Conservation (phyloP, 2,329 filamentous ascomycete genomes). For the Cryoendolithus antarcticus region DNA sequence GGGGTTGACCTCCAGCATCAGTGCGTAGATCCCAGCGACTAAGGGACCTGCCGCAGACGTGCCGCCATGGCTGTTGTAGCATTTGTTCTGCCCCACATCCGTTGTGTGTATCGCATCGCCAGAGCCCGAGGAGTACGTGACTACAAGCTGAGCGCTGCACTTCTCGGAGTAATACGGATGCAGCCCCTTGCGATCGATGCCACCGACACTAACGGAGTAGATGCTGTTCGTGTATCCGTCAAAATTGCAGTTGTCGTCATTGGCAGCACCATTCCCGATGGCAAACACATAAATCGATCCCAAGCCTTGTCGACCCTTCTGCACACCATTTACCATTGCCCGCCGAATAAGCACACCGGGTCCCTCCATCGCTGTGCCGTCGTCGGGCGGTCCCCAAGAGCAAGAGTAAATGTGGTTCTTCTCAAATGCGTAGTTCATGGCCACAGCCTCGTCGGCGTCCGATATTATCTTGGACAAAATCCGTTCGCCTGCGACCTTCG, state of each 20-base stretch:
- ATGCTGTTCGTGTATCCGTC: conserved; percentile 99
- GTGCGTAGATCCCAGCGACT: conserved; percentile 80
- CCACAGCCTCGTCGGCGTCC: conserved; percentile 81
- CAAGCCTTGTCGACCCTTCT: conserved; percentile 69
- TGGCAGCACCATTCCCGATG: conserved; percentile 78
- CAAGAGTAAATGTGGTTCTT: conserved; percentile 96
- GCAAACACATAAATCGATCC: conserved; percentile 96
- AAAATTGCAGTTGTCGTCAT: conserved; percentile 96
- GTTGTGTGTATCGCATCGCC: conserved; percentile 91
- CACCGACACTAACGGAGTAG: conserved; percentile 94
- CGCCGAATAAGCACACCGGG: conserved; percentile 77
- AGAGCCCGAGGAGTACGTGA: conserved; percentile 89
- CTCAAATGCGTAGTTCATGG: conserved; percentile 85
- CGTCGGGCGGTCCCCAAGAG: conserved; percentile 94
- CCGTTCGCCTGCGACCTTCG: conserved; percentile 79
- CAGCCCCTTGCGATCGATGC: conserved; percentile 72
- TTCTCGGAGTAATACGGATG: conserved; percentile 95
- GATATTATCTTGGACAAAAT: conserved; percentile 85
- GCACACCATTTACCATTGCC: conserved; percentile 85
- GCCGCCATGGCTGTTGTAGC: conserved; percentile 74
- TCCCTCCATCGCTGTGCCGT: conserved; percentile 86
- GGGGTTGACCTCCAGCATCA: conserved; percentile 72
- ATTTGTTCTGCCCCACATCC: conserved; percentile 71
- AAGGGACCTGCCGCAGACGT: conserved; percentile 92
- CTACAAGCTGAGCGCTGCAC: conserved; percentile 88